Evolutionary conservation across 108 stramenopile species (phyloP), one percentile per base, ranked within the genome.

Genomic region (Cylindrotheca closterium): DNA sequence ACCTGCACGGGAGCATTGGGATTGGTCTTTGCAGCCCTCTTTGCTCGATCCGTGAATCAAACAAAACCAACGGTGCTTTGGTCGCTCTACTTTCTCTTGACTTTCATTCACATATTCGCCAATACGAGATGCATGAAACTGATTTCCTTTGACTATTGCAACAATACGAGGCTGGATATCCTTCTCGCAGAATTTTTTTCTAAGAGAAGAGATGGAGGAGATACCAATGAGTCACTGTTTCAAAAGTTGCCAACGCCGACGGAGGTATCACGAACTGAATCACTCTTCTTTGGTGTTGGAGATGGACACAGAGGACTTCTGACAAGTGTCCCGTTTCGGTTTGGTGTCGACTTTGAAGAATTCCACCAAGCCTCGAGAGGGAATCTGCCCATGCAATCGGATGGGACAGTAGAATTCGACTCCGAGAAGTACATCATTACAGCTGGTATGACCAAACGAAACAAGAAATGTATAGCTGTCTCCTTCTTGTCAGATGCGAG

Each of bases 1-100:
- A 89, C 91, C 19, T 80, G 89, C 29, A 78, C 88, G 7, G 91
- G 84, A n/a, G 82, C 83, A 26, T 27, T 88, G 24, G 91, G 91
- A 26, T 68, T 93, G 32, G 60, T 93, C 0, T 79, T 83, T 61
- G 80, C 91, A 18, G 86, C 78, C 23, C 33, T 88, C 15, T 71
- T 85, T 49, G 88, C 87, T 1, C 75, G 76, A 45, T 81, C 84
- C 58, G 79, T 80, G 12, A 55, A 71, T 17, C n/a, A 50, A 18
- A 66, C 79, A 4, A 29, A 51, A 4, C 33, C 58, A 18, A 24
- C 29, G 3, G 45, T 37, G 17, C 24, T 84, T 10, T 89, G 84
- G 85, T 60, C 67, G 10, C 59, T 89, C 57, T 93, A 93, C 55
- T 65, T 52, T 32, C 19, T 50, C 5, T 60, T 93, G 55, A 93